Evolutionary conservation across 2,329 filamentous ascomycete species (phyloP).

Genomic region (Aspergillus clavatus): DNA sequence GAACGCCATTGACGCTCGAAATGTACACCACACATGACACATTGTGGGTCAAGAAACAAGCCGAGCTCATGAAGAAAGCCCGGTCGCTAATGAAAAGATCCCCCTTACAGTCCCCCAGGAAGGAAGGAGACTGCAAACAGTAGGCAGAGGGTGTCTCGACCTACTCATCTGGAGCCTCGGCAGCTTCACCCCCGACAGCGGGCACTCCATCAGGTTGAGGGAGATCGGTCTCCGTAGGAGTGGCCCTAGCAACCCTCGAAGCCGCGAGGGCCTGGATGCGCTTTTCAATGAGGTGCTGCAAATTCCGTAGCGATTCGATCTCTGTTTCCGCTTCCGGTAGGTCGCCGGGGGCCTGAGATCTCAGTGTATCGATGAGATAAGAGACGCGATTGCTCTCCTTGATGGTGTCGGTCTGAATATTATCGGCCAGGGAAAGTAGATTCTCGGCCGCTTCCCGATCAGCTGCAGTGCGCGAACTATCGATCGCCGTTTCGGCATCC

Average conservation of each 20-base stretch:
- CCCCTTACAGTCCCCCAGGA: too few species aligned
- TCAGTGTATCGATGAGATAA: slow-evolving; percentile 31
- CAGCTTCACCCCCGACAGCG: background rate
- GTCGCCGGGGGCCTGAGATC: slow-evolving; percentile 22
- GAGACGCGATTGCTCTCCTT: slow-evolving; percentile 19
- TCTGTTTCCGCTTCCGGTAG: slow-evolving; percentile 25
- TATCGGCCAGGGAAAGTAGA: slow-evolving; percentile 27
- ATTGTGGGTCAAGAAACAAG: too few species aligned
- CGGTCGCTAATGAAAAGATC: too few species aligned
- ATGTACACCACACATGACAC: too few species aligned
- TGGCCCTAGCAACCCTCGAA: slow-evolving; percentile 3
- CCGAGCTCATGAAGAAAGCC: background rate
- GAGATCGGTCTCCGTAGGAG: background rate
- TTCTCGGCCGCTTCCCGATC: slow-evolving; percentile 32
- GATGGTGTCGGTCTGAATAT: slow-evolving; percentile 7
- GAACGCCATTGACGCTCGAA: too few species aligned
- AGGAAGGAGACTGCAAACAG: background rate
- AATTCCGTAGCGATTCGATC: slow-evolving; percentile 25
- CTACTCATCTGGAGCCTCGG: background rate
- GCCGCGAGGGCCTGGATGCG: slow-evolving; percentile 23
- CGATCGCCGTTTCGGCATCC: slow-evolving; percentile 18
- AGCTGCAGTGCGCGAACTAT: slow-evolving; percentile 22
- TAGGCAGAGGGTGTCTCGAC: background rate
- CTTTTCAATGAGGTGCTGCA: slow-evolving; percentile 28
- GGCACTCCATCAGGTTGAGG: slow-evolving; percentile 1